Conservation (phyloP, 2,329 filamentous ascomycete genomes). For the Hawksworthiomyces lignivorus region DNA sequence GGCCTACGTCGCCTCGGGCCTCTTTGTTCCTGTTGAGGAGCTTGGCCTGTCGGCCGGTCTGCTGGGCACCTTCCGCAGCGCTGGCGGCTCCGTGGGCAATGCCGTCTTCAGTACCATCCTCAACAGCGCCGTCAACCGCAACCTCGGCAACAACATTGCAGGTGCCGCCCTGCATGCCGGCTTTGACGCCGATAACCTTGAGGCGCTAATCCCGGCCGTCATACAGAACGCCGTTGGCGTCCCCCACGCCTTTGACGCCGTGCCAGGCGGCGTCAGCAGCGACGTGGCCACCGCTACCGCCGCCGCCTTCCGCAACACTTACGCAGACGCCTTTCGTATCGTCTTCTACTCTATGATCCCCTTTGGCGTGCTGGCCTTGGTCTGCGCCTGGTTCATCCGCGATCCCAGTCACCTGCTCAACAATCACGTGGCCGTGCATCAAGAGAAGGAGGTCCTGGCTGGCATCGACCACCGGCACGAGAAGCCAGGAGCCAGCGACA, state of each 20-base stretch:
- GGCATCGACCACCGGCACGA: slow-evolving; percentile 6
- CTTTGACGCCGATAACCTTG: slow-evolving; percentile 26
- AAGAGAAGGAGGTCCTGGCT: slow-evolving; percentile 7
- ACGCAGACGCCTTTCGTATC: slow-evolving; percentile 31
- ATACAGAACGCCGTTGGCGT: slow-evolving; percentile 38
- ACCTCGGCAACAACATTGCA: slow-evolving; percentile 21
- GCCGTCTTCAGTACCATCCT: slow-evolving; percentile 27
- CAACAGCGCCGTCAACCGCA: slow-evolving; percentile 20
- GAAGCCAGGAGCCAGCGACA: too few relatives aligned
- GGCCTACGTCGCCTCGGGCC: slow-evolving; percentile 22
- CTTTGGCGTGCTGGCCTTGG: slow-evolving; percentile 26
- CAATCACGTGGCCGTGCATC: slow-evolving; percentile 11
- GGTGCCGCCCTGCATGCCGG: slow-evolving; percentile 21
- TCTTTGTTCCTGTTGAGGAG: slow-evolving; percentile 23
- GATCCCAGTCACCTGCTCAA: slow-evolving; percentile 11
- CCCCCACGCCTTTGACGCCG: slow-evolving; percentile 50
- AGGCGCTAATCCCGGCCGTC: slow-evolving; percentile 33
- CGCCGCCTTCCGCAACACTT: slow-evolving; percentile 29
- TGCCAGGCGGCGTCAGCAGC: slow-evolving; percentile 33
- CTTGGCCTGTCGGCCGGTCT: slow-evolving; percentile 24
- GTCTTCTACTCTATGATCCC: slow-evolving; percentile 34
- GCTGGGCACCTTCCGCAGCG: slow-evolving; percentile 23
- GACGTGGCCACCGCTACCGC: slow-evolving; percentile 25
- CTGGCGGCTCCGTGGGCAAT: slow-evolving; percentile 26
- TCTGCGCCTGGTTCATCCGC: slow-evolving; percentile 10